Evolutionary conservation across 2,329 filamentous ascomycete genomes (phyloP).

Genomic region (Apiospora arundinis): DNA sequence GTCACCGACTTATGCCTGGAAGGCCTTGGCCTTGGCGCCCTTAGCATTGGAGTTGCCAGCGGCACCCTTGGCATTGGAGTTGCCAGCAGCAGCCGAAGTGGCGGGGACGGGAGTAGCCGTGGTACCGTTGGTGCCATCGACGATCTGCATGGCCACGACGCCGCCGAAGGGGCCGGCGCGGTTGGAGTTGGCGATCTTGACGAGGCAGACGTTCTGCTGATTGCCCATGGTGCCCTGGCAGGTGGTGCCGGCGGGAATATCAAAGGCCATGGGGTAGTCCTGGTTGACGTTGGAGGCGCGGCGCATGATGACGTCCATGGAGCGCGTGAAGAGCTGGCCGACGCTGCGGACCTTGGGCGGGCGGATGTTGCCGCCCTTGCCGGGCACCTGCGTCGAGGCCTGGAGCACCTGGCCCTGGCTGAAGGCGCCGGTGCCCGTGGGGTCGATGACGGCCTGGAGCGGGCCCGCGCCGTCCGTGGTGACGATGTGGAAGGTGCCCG

Average conservation of each 20-base stretch:
- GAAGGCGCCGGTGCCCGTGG: constrained; percentile 45
- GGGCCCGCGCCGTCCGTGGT: constrained; percentile 50
- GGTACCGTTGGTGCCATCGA: constrained; percentile 24
- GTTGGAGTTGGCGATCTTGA: constrained; percentile 51
- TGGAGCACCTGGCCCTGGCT: constrained; percentile 37
- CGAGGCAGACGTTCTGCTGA: constrained; percentile 46
- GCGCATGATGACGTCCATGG: constrained; percentile 31
- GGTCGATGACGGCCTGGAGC: constrained; percentile 45
- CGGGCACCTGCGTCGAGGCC: constrained; percentile 45
- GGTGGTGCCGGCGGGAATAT: constrained; percentile 45
- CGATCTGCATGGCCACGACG: constrained; percentile 47
- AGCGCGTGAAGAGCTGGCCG: constrained; percentile 28
- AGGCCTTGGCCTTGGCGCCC: not conserved
- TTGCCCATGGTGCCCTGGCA: constrained; percentile 45
- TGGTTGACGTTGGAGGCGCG: constrained; percentile 41
- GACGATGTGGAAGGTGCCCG: constrained; percentile 47
- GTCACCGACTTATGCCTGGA: not conserved
- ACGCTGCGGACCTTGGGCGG: constrained; percentile 30
- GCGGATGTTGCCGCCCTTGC: constrained; percentile 42
- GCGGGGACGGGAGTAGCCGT: constrained; percentile 17
- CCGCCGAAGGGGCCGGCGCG: constrained; percentile 50
- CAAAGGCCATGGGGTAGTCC: constrained; percentile 41
- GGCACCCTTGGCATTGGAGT: not conserved
- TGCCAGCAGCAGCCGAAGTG: not conserved
- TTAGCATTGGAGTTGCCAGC: not conserved